These are phyloP conservation scores for Hygrophoropsis aurantiaca DNA, from an alignment of 768 basidiomycete genomes.

Conservation along the genomic window DNA sequence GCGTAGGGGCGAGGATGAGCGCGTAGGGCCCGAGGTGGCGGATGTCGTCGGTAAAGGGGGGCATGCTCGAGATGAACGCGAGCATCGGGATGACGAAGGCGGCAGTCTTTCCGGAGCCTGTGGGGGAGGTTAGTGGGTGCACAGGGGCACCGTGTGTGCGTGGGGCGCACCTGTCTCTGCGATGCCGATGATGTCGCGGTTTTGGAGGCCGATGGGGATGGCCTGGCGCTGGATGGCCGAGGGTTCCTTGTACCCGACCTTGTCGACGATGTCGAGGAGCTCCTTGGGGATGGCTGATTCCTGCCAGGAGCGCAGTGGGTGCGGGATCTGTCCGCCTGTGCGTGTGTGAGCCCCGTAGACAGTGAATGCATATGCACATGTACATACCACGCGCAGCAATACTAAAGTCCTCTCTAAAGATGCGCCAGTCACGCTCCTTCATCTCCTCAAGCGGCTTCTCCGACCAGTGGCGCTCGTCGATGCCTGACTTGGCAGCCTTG, in stretches of 20 bases:
- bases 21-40: slow-evolving; percentile 93
- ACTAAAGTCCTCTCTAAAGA: slow-evolving; percentile 97
- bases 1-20: slow-evolving; percentile 93
- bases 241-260: slow-evolving; percentile 96
- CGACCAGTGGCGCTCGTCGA: slow-evolving; percentile 97
- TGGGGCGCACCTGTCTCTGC: slow-evolving; percentile 84
- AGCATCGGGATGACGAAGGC: slow-evolving; percentile 99
- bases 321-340: slow-evolving; percentile 87
- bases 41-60: slow-evolving; percentile 87
- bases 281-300: slow-evolving; percentile 81
- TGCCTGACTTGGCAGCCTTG: slow-evolving; percentile 74
- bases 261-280: slow-evolving; percentile 82
- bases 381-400: slow-evolving; percentile 89
- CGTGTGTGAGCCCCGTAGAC: no score
- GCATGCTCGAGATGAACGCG: slow-evolving; percentile 85
- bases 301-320: slow-evolving; percentile 88
- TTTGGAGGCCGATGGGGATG: slow-evolving; percentile 97
- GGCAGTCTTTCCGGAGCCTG: slow-evolving; percentile 98
- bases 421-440: slow-evolving; percentile 97
- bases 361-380: no score
- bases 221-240: slow-evolving; percentile 97
- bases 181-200: slow-evolving; percentile 96
- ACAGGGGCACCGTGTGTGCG: neutral
- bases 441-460: slow-evolving; percentile 92
- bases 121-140: slow-evolving; percentile 2